These are phyloP conservation scores for Pythium periplocum DNA, from an alignment of 352 stramenopile species.

Conservation along the genomic window DNA sequence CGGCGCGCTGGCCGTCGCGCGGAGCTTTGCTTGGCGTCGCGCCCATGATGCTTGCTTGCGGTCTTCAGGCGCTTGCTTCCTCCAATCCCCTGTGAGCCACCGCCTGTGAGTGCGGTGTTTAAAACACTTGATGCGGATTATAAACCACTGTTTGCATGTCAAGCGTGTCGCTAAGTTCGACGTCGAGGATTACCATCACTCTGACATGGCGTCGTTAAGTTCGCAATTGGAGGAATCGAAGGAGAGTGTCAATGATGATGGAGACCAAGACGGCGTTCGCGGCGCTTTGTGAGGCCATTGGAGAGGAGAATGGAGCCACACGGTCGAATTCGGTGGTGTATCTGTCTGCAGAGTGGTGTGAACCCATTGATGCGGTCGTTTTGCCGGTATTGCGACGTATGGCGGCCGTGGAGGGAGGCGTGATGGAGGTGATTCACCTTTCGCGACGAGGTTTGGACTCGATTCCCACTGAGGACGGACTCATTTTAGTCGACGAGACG, in stretches of 20 bases:
- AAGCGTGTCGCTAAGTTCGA: neutral
- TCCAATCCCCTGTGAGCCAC: conserved; percentile 12
- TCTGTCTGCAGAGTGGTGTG: conserved; percentile 42
- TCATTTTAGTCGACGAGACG: conserved; percentile 1
- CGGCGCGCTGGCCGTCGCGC: conserved; percentile 10
- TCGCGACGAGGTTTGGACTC: too few species aligned
- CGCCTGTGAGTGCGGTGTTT: conserved; percentile 18
- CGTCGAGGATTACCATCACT: too few species aligned
- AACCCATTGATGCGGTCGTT: conserved; percentile 25
- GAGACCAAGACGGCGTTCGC: too few species aligned
- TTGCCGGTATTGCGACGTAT: conserved; percentile 1
- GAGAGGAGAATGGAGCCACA: neutral
- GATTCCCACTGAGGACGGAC: neutral
- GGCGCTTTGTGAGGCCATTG: too few species aligned
- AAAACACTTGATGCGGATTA: conserved; percentile 17
- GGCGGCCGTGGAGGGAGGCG: too few species aligned
- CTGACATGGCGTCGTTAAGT: conserved; percentile 8
- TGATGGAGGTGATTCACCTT: too few species aligned
- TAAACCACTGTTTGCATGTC: conserved; percentile 9
- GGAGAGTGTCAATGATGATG: too few species aligned
- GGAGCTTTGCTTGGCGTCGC: conserved; percentile 36
- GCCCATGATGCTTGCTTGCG: conserved; percentile 34
- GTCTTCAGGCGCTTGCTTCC: conserved; percentile 14
- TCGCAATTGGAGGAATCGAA: neutral
- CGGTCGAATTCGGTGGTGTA: conserved; percentile 14